Evolutionary conservation across 2,329 filamentous ascomycete genomes (phyloP).

Genomic region (Dactylonectria macrodidyma): DNA sequence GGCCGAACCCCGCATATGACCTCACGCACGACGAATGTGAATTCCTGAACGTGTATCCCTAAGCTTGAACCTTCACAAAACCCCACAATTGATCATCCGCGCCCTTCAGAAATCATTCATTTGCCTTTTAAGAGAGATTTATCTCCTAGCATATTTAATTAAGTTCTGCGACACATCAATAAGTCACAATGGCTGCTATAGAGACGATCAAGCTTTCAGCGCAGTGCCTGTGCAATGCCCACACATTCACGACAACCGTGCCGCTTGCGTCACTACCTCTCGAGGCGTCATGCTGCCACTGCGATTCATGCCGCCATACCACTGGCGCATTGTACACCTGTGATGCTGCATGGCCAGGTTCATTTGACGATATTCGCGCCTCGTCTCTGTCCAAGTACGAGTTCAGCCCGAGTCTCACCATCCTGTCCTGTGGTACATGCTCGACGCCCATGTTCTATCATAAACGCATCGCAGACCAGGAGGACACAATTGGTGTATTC

Average conservation of each 20-base stretch:
- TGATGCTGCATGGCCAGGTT: conserved; percentile 38
- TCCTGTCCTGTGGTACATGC: conserved; percentile 62
- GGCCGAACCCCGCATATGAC: too few relatives aligned
- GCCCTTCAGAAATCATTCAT: too few relatives aligned
- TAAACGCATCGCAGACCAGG: conserved; percentile 15
- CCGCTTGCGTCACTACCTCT: conserved; percentile 57
- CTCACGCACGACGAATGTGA: too few relatives aligned
- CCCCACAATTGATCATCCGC: too few relatives aligned
- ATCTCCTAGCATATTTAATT: too few relatives aligned
- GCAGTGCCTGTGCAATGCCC: conserved; percentile 62
- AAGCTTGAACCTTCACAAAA: too few relatives aligned
- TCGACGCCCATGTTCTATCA: conserved; percentile 61
- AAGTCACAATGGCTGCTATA: not conserved
- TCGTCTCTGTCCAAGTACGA: conserved; percentile 54
- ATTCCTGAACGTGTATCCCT: too few relatives aligned
- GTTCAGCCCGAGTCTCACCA: conserved; percentile 51
- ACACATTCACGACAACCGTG: conserved; percentile 56
- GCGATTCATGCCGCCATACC: conserved; percentile 63
- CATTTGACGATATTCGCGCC: conserved; percentile 24
- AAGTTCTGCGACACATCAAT: not conserved
- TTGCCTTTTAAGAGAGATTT: too few relatives aligned
- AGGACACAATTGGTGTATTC: conserved; percentile 48
- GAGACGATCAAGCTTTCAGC: conserved; percentile 39
- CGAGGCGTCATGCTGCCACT: conserved; percentile 61
- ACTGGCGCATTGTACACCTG: conserved; percentile 60